Evolutionary conservation across 2,329 filamentous ascomycete species (phyloP).

Genomic region (Apiospora malaysiana): DNA sequence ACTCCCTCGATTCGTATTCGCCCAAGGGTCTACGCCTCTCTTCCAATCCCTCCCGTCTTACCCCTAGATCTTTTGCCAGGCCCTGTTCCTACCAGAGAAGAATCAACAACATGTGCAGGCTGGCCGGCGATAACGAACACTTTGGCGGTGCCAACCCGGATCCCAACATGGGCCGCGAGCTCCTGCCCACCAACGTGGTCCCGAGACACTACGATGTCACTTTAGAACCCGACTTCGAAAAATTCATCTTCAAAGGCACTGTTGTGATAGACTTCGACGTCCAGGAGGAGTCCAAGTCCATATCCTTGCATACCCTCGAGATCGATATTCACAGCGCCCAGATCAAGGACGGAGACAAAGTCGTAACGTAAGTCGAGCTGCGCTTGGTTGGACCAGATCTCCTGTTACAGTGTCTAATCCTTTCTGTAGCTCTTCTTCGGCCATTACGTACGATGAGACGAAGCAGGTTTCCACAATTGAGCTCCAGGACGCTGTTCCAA

Average conservation of each 20-base stretch:
- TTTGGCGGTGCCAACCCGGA: constrained; percentile 64
- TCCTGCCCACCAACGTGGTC: constrained; percentile 90
- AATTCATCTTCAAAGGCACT: constrained; percentile 83
- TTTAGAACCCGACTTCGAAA: constrained; percentile 87
- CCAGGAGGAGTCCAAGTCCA: constrained; percentile 78
- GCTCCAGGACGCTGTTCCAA: constrained; percentile 74
- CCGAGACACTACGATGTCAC: constrained; percentile 92
- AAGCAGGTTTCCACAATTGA: constrained; percentile 82
- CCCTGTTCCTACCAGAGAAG: constrained; percentile 76
- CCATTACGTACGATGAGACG: constrained; percentile 76
- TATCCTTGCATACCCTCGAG: constrained; percentile 88
- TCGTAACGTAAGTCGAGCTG: constrained; percentile 48
- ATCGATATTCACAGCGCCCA: constrained; percentile 80
- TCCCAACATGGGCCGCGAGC: constrained; percentile 67
- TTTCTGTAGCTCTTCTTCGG: constrained; percentile 64
- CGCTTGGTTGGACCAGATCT: constrained; percentile 1
- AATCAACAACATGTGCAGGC: constrained; percentile 69
- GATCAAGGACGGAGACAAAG: constrained; percentile 65
- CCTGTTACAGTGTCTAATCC: constrained; percentile 24
- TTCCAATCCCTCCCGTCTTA: neutral
- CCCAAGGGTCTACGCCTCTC: constrained; percentile 8
- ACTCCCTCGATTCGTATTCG: constrained; percentile 4
- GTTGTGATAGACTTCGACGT: constrained; percentile 90
- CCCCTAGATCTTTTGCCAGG: constrained; percentile 30
- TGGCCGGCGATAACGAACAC: constrained; percentile 59